Base-by-base conservation (phyloP, 768 basidiomycete genomes). In the Serendipita sp. region DNA sequence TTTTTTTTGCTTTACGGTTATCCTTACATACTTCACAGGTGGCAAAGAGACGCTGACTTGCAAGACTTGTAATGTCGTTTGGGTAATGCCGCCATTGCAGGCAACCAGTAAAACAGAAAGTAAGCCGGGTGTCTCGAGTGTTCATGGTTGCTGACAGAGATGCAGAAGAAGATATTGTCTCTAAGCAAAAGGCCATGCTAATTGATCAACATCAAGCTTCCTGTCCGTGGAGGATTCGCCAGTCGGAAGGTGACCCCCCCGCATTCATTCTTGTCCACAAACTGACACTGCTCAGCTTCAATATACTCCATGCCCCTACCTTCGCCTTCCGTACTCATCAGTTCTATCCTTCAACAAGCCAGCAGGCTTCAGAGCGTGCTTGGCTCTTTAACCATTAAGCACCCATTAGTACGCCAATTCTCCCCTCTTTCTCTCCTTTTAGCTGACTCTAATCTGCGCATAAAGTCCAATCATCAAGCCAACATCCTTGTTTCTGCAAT, bases 211-310 rank as follows among this genome's bases (percentile, higher is more conserved):
- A 92, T 70, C 90, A 90, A 71, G 77, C 82, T 48, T 86, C 86
- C 0, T 92, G 90, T 69, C 89, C 90, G 2, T 92, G 90, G 90
- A 87, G 81, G 70, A 75, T 78, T 58, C 79, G 81, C 62, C 90
- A 91, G 70, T 90, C 89, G 66, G 86, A 90, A 71, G 74, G 89
- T 91, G 68, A 65, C 82, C 58, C 62, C 41, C 26, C 7, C 16
- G 9, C 11, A 58, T 31, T 26, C 24, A 58, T 7, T 24, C 3
- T 31, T 58, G 16, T 11, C 31, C 3, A 58, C 53, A 20, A 31
- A 58, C 20, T 58, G 3, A 24, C n/a, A n/a, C n/a, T 22, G 51
- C 22, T 3, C 20, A 62, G 45, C 24, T 11, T 28, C 53, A 38
- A 48, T 38, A n/a, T 63, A 42, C 17, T 44, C 34, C 24, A 42